Conservation (phyloP, 352 stramenopile genomes). For the Saprolegnia diclina region DNA sequence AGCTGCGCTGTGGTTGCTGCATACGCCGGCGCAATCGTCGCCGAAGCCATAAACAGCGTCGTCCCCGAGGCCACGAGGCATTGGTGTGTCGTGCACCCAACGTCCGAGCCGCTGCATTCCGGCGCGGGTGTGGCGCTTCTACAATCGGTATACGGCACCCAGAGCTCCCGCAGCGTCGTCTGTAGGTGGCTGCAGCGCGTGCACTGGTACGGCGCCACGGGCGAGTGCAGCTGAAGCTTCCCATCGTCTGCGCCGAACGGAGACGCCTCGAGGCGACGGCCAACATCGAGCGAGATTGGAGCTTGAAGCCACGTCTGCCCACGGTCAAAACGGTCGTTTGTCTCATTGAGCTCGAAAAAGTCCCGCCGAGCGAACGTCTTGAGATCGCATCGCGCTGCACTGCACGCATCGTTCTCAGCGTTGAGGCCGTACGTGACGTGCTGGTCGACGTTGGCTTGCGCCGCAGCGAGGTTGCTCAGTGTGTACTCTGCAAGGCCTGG, state of each 20-base stretch:
- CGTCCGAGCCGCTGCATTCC: slow-evolving; percentile 4
- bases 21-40: not conserved
- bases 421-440: slow-evolving; percentile 7
- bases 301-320: not conserved
- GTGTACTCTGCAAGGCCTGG: slow-evolving; percentile 6
- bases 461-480: not conserved
- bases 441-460: not conserved
- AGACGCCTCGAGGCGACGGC: not conserved
- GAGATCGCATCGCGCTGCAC: not conserved
- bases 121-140: not conserved
- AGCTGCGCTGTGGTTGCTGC: not conserved
- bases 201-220: slow-evolving; percentile 1
- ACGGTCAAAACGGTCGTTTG: not conserved
- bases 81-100: not conserved
- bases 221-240: not conserved
- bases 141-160: not conserved
- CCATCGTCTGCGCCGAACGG: slow-evolving; percentile 6
- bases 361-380: not conserved
- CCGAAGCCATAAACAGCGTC: slow-evolving; percentile 1
- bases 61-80: not conserved
- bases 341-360: not conserved
- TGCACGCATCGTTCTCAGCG: slow-evolving; percentile 10
- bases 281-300: not conserved
- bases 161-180: slow-evolving; percentile 3
- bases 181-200: slow-evolving; percentile 12